phyloP scores from a whole-genome alignment of 2,329 filamentous ascomycete genomes.

The Scedosporium boydii region DNA sequence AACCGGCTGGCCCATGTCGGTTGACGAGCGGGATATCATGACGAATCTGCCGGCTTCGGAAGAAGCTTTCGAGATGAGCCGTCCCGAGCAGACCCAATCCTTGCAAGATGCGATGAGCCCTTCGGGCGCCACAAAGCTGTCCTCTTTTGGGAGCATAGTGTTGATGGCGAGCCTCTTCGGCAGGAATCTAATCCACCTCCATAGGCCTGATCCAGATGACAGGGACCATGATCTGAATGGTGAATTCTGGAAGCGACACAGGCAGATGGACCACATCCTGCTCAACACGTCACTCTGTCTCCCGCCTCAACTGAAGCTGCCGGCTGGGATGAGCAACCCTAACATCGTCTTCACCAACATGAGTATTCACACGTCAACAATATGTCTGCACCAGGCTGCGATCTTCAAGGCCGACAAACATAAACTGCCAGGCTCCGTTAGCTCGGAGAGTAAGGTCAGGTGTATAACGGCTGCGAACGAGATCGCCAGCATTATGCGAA shows the following conservation, averaged over 20 bases:
- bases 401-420: conserved; percentile 97
- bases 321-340: conserved; percentile 62
- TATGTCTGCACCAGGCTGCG: conserved; percentile 95
- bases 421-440: conserved; percentile 63
- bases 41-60: conserved; percentile 79
- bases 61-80: conserved; percentile 74
- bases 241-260: conserved; percentile 91
- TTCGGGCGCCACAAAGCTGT: conserved; percentile 63
- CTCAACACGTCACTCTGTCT: conserved; percentile 78
- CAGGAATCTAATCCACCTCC: conserved; percentile 81
- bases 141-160: conserved; percentile 69
- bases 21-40: conserved; percentile 85
- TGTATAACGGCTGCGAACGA: conserved; percentile 92
- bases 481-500: conserved; percentile 90
- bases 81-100: conserved; percentile 60
- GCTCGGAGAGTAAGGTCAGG: conserved; percentile 81
- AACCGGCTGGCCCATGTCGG: conserved; percentile 91
- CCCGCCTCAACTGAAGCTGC: conserved; percentile 72
- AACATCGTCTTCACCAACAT: conserved; percentile 94
- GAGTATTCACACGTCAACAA: conserved; percentile 92
- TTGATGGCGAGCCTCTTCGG: conserved; percentile 87
- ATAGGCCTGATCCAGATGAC: conserved; percentile 74
- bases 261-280: conserved; percentile 79
- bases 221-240: conserved; percentile 82
- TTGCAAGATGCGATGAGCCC: conserved; percentile 62